Base-by-base conservation (phyloP, 768 basidiomycete genomes). In the Boletus vermiculosoides region DNA sequence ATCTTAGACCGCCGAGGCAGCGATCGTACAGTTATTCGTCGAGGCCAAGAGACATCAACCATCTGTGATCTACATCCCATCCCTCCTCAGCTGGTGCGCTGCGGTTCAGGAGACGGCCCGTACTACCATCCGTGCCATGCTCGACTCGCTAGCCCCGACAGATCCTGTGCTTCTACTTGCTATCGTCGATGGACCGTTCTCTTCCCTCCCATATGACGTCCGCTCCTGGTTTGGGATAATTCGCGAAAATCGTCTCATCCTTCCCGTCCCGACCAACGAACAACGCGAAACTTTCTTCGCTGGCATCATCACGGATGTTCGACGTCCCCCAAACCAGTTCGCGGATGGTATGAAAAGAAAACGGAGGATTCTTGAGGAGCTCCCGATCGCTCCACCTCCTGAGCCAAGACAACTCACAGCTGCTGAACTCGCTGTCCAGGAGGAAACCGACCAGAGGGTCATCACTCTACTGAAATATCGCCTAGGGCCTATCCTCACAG, bases 41-140 rank as follows among this genome's bases (percentile, higher is more conserved):
- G 97, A 99, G 71, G 97, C 96, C 1, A 98, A 98, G 69, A 86
- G 96, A 28, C 92, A 97, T 69, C 94, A 96, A 64, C 97, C 97
- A 0, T 94, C 94, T 0, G 88, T 98, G 37, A 83, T 99, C 47
- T 98, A 95, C 71, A 92, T 99, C 31, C 96, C 96, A 0, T 90
- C 92, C 1, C 82, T 99, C 7, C 66, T 84, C 1, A 83, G 87
- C 1, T 98, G 95, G 94, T 90, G 89, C 61, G 78, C 85, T 1
- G 85, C 93, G 3, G 83, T 98, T 23, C 82, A 88, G 1, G 94
- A 98, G 63, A 87, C 88, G 0, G 82, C 93, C 0, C 82, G 94
- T 11, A 82, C 88, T 3, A 96, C 94, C 0, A 83, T 98, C 34
- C 87, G 87, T 42, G 86, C 94, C 2, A 88, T 98, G 83, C 84